phyloP scores from a whole-genome alignment of 1,284 basidiomycete genomes.

The Cryptococcus wingfieldii region DNA sequence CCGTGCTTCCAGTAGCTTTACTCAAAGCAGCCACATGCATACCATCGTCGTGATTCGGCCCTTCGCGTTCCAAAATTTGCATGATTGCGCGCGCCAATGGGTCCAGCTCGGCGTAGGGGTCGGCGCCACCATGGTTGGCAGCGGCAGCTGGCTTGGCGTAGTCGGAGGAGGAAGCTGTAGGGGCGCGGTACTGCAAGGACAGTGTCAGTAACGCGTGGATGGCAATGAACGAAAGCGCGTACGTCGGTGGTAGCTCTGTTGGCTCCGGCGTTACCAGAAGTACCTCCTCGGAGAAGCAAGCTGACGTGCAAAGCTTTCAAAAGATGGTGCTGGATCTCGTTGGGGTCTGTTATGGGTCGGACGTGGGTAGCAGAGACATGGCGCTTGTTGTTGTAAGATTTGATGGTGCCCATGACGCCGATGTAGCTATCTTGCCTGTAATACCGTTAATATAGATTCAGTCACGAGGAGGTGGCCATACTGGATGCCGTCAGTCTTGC shows the following conservation, averaged over 20 bases:
- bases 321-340: conserved; percentile 80
- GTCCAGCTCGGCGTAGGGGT: conserved; percentile 56
- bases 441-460: not conserved
- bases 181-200: not conserved
- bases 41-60: conserved; percentile 52
- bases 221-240: no score
- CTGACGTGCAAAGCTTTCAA: conserved; percentile 57
- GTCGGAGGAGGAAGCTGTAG: no score
- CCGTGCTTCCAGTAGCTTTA: conserved; percentile 28
- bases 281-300: conserved; percentile 50
- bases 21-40: conserved; percentile 62
- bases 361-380: conserved; percentile 76
- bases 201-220: not conserved
- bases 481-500: conserved; percentile 52
- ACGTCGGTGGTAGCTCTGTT: no score
- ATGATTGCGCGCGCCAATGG: conserved; percentile 63
- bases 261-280: conserved; percentile 38
- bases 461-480: conserved; percentile 36
- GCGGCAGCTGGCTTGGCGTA: conserved; percentile 24
- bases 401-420: conserved; percentile 84
- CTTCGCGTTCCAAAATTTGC: conserved; percentile 52
- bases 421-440: conserved; percentile 71
- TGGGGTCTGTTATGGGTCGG: conserved; percentile 62
- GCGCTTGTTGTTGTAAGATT: conserved; percentile 75
- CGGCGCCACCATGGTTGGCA: conserved; percentile 42